These are phyloP conservation scores for Neonectria sp. DNA, from an alignment of 2,329 filamentous ascomycete genomes.

Conservation along the genomic window DNA sequence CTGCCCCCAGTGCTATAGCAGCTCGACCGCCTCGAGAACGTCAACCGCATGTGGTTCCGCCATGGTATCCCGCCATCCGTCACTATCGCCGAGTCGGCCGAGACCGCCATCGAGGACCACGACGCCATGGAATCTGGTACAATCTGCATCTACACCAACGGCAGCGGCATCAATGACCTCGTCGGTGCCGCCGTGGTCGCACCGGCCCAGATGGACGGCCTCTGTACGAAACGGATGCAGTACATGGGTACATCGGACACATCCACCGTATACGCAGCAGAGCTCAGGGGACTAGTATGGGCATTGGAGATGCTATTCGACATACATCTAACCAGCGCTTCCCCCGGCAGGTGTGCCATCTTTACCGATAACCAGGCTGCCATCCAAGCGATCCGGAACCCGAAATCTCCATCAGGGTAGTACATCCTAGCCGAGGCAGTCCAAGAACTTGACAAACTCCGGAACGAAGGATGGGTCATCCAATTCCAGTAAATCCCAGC, in stretches of 20 bases:
- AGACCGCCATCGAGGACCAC: neutral
- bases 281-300: neutral
- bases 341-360: slow-evolving; percentile 31
- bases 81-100: neutral
- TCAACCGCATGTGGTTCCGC: neutral
- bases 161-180: neutral
- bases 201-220: neutral
- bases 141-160: slow-evolving; percentile 1
- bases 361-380: slow-evolving; percentile 53
- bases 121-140: neutral
- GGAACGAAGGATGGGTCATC: neutral
- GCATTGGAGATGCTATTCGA: slow-evolving; percentile 5
- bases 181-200: neutral
- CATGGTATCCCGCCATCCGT: neutral
- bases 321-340: neutral
- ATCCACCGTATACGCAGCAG: slow-evolving; percentile 1
- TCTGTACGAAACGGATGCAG: neutral
- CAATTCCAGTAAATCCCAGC: no score
- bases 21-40: neutral
- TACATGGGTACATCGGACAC: neutral
- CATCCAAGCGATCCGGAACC: slow-evolving; percentile 48
- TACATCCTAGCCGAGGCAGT: slow-evolving; percentile 48
- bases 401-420: slow-evolving; percentile 46
- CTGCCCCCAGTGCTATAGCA: no score
- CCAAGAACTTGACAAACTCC: slow-evolving; percentile 31